Conservation (phyloP, 345 rosid genomes). For the Corchorus olitorius region DNA sequence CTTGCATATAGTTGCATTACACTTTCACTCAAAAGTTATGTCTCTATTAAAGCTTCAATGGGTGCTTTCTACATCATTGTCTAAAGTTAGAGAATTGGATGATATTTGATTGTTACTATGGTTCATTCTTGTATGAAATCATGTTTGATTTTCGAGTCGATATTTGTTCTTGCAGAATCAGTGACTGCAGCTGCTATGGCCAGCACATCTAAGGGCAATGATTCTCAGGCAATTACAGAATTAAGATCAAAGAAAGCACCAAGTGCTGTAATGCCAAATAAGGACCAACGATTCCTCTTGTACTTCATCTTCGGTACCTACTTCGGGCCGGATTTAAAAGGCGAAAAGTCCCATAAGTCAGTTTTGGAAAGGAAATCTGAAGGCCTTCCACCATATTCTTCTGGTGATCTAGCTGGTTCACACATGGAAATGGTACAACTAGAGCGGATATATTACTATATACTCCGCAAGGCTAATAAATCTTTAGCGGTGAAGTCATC, state of each 20-base stretch:
- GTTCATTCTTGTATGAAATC: not conserved
- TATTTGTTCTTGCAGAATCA: not conserved
- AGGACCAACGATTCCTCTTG: constrained; percentile 24
- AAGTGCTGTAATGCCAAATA: not conserved
- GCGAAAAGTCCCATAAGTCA: not conserved
- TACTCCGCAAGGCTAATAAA: constrained; percentile 36
- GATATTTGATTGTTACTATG: not conserved
- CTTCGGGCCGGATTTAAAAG: constrained; percentile 22
- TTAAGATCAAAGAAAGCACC: not conserved
- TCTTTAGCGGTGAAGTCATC: constrained; percentile 24
- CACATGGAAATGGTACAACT: not conserved
- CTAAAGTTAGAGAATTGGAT: not conserved
- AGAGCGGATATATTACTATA: constrained; percentile 30
- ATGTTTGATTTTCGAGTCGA: not conserved
- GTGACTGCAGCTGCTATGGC: constrained; percentile 10
- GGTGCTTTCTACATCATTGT: not conserved
- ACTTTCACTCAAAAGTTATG: not conserved
- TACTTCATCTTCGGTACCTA: constrained; percentile 22
- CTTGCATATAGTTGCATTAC: no score
- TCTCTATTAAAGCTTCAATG: not conserved
- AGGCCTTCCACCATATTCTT: not conserved
- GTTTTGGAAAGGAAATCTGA: not conserved
- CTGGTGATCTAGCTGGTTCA: not conserved
- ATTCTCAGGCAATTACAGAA: not conserved
- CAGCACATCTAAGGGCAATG: constrained; percentile 6